Conservation (phyloP, 2,329 filamentous ascomycete species). For the Stachybotrys elegans region DNA sequence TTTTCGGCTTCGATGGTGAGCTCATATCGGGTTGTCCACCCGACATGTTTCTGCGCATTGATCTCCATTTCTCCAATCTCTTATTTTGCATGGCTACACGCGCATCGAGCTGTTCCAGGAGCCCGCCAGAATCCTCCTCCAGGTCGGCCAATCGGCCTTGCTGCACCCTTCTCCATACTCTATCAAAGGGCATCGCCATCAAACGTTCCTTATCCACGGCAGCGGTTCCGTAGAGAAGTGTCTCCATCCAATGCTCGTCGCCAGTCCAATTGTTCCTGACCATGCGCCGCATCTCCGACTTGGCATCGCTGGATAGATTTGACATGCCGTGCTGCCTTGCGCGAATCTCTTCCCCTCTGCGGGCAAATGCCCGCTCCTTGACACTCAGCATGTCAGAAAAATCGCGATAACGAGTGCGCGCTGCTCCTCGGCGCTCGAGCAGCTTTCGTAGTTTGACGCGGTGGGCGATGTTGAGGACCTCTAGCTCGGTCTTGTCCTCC, state of each 20-base stretch:
- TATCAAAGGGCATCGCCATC: slow-evolving; percentile 62
- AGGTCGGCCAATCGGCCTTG: slow-evolving; percentile 52
- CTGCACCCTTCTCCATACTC: slow-evolving; percentile 66
- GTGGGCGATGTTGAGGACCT: slow-evolving; percentile 68
- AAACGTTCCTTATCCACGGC: slow-evolving; percentile 53
- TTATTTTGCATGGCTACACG: slow-evolving; percentile 62
- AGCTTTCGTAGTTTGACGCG: slow-evolving; percentile 58
- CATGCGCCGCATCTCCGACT: slow-evolving; percentile 50
- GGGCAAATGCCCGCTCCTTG: slow-evolving; percentile 55
- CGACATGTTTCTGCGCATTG: slow-evolving; percentile 51
- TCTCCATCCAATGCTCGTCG: slow-evolving; percentile 67
- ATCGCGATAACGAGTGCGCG: slow-evolving; percentile 52
- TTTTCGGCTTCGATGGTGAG: slow-evolving; percentile 17
- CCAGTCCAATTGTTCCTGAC: slow-evolving; percentile 75
- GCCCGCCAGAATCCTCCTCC: slow-evolving; percentile 42
- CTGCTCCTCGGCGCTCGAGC: slow-evolving; percentile 55
- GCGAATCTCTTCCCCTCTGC: slow-evolving; percentile 44
- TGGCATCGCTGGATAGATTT: slow-evolving; percentile 34
- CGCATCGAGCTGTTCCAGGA: slow-evolving; percentile 67
- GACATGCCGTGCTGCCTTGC: slow-evolving; percentile 19
- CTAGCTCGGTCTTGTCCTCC: slow-evolving; percentile 49
- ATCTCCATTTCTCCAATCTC: slow-evolving; percentile 68
- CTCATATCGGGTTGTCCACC: slow-evolving; percentile 21
- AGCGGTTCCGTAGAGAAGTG: slow-evolving; percentile 63
- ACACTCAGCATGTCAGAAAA: slow-evolving; percentile 60